Conservation (phyloP, 306 rosid species). For the Alnus rubra region DNA sequence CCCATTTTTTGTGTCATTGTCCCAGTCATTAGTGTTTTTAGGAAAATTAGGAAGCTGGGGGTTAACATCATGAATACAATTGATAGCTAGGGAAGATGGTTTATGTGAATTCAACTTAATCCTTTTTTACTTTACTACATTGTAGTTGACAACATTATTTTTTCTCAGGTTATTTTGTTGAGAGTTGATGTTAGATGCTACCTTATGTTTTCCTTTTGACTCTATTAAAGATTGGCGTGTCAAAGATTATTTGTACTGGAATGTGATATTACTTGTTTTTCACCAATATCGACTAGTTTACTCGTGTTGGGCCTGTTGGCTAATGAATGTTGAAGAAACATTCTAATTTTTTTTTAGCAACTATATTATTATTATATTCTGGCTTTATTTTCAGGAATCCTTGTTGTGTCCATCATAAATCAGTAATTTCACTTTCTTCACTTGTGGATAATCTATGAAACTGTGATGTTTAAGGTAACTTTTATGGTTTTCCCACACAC, state of each 20-base stretch:
- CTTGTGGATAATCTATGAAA: not conserved
- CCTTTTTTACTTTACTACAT: not conserved
- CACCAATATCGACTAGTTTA: not conserved
- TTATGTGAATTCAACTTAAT: not conserved
- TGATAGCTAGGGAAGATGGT: not conserved
- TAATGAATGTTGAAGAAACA: conserved; percentile 1
- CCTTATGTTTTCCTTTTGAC: not conserved
- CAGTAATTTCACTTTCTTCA: not conserved
- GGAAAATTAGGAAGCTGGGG: no score
- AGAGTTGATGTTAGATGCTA: not conserved
- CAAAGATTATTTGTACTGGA: not conserved
- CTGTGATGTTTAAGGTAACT: not conserved
- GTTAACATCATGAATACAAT: not conserved
- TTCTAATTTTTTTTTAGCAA: not conserved
- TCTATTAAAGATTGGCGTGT: not conserved
- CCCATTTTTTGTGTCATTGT: no score
- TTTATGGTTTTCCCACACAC: not conserved
- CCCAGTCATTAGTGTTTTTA: not conserved
- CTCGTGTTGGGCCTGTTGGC: conserved; percentile 1
- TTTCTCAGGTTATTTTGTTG: not conserved
- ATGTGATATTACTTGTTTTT: not conserved
- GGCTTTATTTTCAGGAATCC: not conserved
- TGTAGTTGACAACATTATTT: not conserved
- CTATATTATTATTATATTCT: not conserved
- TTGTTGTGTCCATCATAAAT: not conserved